Evolutionary conservation across 202 grass and related monocot species (phyloP).

Genomic region (Hordeum pubiflorum): DNA sequence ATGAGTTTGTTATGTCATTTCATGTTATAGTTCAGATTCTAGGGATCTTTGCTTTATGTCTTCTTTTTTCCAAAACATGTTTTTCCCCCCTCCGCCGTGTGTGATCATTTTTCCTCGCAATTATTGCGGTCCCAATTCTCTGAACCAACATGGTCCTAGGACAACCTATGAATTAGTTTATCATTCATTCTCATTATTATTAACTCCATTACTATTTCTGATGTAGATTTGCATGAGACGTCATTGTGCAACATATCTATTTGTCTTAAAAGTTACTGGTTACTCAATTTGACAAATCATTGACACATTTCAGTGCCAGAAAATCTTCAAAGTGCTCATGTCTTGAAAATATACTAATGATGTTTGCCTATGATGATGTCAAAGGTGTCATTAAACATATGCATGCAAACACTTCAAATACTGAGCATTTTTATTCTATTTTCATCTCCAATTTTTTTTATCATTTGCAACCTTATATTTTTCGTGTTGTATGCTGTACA

Average conservation of each 20-base stretch:
- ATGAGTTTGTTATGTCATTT: constrained; percentile 13
- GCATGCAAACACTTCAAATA: not conserved
- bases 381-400: not conserved
- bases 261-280: not conserved
- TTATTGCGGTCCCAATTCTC: not conserved
- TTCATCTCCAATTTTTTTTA: no score
- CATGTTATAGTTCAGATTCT: constrained; percentile 18
- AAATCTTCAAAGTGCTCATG: not conserved
- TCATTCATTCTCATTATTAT: not conserved
- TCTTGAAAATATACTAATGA: not conserved
- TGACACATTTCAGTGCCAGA: not conserved
- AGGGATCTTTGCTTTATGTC: constrained; percentile 20
- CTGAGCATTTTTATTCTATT: not conserved
- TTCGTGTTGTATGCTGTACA: not conserved
- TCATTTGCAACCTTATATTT: not conserved
- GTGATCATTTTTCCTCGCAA: not conserved
- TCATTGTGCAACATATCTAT: not conserved
- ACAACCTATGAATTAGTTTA: not conserved
- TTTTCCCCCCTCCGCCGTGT: not conserved
- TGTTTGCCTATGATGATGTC: not conserved
- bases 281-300: not conserved
- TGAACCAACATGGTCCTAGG: not conserved
- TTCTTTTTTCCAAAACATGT: not conserved
- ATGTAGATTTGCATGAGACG: not conserved
- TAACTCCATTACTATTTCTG: not conserved